phyloP scores from a whole-genome alignment of 2,329 filamentous ascomycete species.

The Chaetomiaceae sp. region DNA sequence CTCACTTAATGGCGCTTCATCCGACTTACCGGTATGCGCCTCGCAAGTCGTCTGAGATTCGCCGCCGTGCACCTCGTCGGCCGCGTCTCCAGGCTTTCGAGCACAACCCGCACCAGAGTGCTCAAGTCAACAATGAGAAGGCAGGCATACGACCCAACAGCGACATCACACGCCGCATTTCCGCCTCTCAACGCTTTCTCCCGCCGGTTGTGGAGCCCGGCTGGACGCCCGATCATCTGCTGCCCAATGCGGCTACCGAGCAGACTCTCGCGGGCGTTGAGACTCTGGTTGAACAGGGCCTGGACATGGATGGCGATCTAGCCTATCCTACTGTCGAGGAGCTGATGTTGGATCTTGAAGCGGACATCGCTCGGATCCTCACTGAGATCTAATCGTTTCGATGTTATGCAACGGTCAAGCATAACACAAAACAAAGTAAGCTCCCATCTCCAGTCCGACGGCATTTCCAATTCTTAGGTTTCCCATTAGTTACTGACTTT shows the following conservation, averaged over 20 bases:
- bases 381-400: no score
- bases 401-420: no score
- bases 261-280: neutral
- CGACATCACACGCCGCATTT: slow-evolving; percentile 10
- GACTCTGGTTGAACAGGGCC: no score
- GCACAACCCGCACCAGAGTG: slow-evolving; percentile 3
- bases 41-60: slow-evolving; percentile 26
- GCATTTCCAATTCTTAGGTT: no score
- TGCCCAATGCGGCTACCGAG: neutral
- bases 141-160: slow-evolving; percentile 1
- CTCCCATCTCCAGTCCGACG: no score
- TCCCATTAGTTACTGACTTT: no score
- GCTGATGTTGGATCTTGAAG: no score
- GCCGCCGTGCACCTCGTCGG: slow-evolving; percentile 7
- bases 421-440: no score
- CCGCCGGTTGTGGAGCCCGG: slow-evolving; percentile 3
- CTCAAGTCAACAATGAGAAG: slow-evolving; percentile 1
- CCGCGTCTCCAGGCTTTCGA: no score
- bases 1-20: slow-evolving; percentile 5
- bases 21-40: slow-evolving; percentile 37
- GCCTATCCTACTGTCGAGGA: no score
- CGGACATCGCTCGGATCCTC: no score
- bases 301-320: no score
- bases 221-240: slow-evolving; percentile 11
- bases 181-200: slow-evolving; percentile 9